Percentiles rank a stretch among this genome's conserved stretches.
Conservation (phyloP, 768 basidiomycete genomes). For the Dendrothele bispora region DNA sequence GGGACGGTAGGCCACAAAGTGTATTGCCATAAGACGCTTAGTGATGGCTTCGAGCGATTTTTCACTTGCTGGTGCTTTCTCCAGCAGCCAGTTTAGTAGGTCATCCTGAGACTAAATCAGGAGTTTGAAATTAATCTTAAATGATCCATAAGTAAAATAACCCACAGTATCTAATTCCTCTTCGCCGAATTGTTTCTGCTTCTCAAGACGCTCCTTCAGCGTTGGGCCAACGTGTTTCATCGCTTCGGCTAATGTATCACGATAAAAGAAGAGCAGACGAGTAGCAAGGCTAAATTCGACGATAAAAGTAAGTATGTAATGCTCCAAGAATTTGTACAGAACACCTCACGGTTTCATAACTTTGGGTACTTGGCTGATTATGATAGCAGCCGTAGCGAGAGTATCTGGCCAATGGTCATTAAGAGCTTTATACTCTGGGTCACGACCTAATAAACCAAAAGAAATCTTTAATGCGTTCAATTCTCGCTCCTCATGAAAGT, state of each 20-base stretch:
- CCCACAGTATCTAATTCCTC: not conserved
- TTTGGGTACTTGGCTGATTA: not conserved
- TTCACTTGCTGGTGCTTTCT: not conserved
- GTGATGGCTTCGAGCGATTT: not conserved
- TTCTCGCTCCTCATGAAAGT: not conserved
- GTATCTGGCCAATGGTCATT: not conserved
- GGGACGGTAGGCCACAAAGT: not conserved
- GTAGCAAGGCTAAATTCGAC: not conserved
- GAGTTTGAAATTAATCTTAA: not conserved
- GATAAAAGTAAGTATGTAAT: too few relatives aligned
- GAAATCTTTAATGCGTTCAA: not conserved
- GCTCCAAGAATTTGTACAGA: not conserved
- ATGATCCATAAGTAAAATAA: not conserved
- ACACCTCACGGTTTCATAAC: not conserved
- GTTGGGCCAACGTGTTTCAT: not conserved
- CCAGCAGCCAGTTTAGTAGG: not conserved
- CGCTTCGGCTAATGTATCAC: not conserved
- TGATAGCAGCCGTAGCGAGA: not conserved
- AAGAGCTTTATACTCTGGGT: not conserved
- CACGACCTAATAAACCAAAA: not conserved
- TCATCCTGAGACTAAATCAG: not conserved
- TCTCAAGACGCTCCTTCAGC: not conserved
- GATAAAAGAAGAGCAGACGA: not conserved
- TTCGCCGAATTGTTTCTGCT: not conserved
- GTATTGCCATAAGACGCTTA: not conserved